Evolutionary conservation across 1,139 yeast species (phyloP).

Genomic region (Yamadazyma diddensiae): DNA sequence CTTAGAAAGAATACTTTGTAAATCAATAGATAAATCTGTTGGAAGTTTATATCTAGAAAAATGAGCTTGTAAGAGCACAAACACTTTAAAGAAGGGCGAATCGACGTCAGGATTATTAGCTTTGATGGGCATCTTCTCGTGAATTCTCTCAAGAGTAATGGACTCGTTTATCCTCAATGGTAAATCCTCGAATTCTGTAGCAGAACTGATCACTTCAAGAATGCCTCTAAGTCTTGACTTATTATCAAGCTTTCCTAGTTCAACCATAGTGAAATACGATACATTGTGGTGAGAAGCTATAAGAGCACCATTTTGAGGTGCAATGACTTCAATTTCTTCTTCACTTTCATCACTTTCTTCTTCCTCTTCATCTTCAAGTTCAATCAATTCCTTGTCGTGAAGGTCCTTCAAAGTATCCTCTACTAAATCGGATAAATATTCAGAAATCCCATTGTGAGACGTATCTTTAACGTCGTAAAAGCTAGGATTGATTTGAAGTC

Average conservation of each 20-base stretch:
- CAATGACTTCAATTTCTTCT: slow-evolving; percentile 42
- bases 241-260: slow-evolving; percentile 49
- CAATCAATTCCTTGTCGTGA: slow-evolving; percentile 59
- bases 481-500: slow-evolving; percentile 81
- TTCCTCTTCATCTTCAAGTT: slow-evolving; percentile 44
- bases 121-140: slow-evolving; percentile 63
- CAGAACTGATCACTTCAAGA: slow-evolving; percentile 62
- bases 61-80: slow-evolving; percentile 77
- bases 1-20: slow-evolving; percentile 46
- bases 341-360: slow-evolving; percentile 30
- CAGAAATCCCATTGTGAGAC: slow-evolving; percentile 69
- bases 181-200: slow-evolving; percentile 65
- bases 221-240: slow-evolving; percentile 60
- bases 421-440: slow-evolving; percentile 76
- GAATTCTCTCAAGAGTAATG: slow-evolving; percentile 37
- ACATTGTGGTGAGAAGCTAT: slow-evolving; percentile 74
- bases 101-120: slow-evolving; percentile 33
- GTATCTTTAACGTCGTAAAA: slow-evolving; percentile 74
- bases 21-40: slow-evolving; percentile 59
- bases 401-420: slow-evolving; percentile 72
- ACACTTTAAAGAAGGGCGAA: slow-evolving; percentile 66
- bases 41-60: slow-evolving; percentile 59
- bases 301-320: slow-evolving; percentile 66
- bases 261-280: slow-evolving; percentile 63
- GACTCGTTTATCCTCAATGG: slow-evolving; percentile 65